Evolutionary conservation across 2,329 filamentous ascomycete species (phyloP).

Genomic region (Boeremia exigua): DNA sequence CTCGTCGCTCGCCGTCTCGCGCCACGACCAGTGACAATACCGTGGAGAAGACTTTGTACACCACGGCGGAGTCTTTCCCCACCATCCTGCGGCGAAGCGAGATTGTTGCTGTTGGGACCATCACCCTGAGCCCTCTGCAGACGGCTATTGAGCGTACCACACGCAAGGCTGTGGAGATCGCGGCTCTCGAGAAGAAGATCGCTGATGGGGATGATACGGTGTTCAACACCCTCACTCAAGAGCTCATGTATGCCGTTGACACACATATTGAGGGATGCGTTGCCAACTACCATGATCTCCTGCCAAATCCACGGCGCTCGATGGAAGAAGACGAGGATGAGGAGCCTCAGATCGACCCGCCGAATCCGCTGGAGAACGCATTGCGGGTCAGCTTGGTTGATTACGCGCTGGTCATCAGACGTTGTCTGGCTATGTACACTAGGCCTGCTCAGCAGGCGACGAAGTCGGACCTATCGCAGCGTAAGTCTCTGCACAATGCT

Average conservation of each 20-base stretch:
- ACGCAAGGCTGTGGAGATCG: slow-evolving; percentile 87
- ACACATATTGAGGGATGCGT: slow-evolving; percentile 77
- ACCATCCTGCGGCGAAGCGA: slow-evolving; percentile 90
- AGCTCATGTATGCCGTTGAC: slow-evolving; percentile 78
- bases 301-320: slow-evolving; percentile 60
- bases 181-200: slow-evolving; percentile 75
- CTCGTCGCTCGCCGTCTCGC: slow-evolving; percentile 71
- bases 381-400: slow-evolving; percentile 87
- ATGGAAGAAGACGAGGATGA: slow-evolving; percentile 40
- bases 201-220: slow-evolving; percentile 74
- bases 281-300: slow-evolving; percentile 74
- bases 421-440: slow-evolving; percentile 74
- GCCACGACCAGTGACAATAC: slow-evolving; percentile 72
- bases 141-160: slow-evolving; percentile 90
- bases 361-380: slow-evolving; percentile 71
- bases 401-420: slow-evolving; percentile 85
- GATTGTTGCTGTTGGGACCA: slow-evolving; percentile 71
- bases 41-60: slow-evolving; percentile 84
- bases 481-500: slow-evolving; percentile 57
- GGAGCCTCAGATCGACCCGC: slow-evolving; percentile 47
- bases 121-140: slow-evolving; percentile 75
- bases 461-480: slow-evolving; percentile 65
- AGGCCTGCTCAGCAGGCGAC: slow-evolving; percentile 68
- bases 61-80: slow-evolving; percentile 84
- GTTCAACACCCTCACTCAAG: slow-evolving; percentile 73